phyloP scores from a whole-genome alignment of 2,329 filamentous ascomycete genomes.

The Dendryphion nanum region DNA sequence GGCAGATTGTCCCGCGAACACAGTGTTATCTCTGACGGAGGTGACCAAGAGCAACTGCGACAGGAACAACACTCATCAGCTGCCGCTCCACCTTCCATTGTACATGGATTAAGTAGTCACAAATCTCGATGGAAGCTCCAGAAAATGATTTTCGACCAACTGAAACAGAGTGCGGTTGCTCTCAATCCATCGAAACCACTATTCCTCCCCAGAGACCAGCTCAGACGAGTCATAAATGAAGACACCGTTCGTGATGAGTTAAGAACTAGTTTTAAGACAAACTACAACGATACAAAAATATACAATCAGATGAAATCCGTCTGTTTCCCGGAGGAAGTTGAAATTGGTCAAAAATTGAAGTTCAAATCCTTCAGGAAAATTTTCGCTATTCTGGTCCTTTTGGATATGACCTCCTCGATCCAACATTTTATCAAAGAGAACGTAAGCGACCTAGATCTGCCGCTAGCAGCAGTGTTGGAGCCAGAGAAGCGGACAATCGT shows the following conservation, averaged over 20 bases:
- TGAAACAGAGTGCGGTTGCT: slow-evolving; percentile 1
- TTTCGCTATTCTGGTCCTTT: slow-evolving; percentile 12
- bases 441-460: slow-evolving; percentile 14
- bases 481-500: no score
- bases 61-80: slow-evolving; percentile 1
- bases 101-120: neutral
- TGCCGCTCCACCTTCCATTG: neutral
- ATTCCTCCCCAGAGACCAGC: slow-evolving; percentile 3
- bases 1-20: no score
- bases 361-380: slow-evolving; percentile 12
- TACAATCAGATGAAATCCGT: neutral
- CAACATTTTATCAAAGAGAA: slow-evolving; percentile 9
- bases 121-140: slow-evolving; percentile 5
- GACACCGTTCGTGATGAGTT: slow-evolving; percentile 7
- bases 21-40: slow-evolving; percentile 13
- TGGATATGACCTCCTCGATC: slow-evolving; percentile 6
- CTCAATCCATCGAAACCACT: slow-evolving; percentile 1
- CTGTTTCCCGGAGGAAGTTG: slow-evolving; percentile 1
- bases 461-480: no score
- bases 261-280: no score
- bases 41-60: slow-evolving; percentile 8
- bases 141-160: slow-evolving; percentile 5
- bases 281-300: no score
- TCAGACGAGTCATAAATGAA: slow-evolving; percentile 3
- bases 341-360: slow-evolving; percentile 1